Evolutionary conservation across 306 rosid species (phyloP).

Genomic region (Oxytropis ochrocephala): DNA sequence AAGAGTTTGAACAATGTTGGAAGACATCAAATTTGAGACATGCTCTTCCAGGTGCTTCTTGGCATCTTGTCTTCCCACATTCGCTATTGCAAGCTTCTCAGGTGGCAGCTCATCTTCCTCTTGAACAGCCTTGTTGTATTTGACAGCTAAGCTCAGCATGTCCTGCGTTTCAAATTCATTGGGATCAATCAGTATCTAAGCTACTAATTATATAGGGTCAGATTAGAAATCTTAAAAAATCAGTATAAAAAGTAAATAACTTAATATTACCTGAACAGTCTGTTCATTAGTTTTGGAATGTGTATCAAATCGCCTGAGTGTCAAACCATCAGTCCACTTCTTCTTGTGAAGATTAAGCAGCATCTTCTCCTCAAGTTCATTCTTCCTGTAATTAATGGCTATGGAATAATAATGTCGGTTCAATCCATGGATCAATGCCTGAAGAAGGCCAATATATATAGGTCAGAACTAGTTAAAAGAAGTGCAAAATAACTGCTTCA

Average conservation of each 20-base stretch:
- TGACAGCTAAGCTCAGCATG: constrained; percentile 66
- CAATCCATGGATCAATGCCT: constrained; percentile 95
- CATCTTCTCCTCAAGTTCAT: constrained; percentile 97
- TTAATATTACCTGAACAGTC: constrained; percentile 63
- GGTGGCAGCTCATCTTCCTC: constrained; percentile 94
- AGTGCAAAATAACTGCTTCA: constrained; percentile 1
- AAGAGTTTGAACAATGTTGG: constrained; percentile 82
- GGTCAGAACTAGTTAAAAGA: constrained; percentile 17
- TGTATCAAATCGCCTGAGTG: constrained; percentile 63
- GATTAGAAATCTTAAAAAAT: constrained; percentile 6
- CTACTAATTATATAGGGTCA: neutral
- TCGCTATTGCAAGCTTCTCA: constrained; percentile 88
- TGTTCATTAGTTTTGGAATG: constrained; percentile 89
- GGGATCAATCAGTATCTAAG: neutral
- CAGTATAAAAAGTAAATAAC: neutral
- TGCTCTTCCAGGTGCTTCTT: constrained; percentile 97
- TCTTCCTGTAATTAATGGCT: constrained; percentile 88
- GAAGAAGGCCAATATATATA: neutral
- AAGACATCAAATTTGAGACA: constrained; percentile 86
- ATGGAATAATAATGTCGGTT: constrained; percentile 88
- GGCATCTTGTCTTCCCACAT: constrained; percentile 94
- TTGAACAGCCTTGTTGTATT: constrained; percentile 93
- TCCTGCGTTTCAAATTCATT: constrained; percentile 45
- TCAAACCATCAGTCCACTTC: constrained; percentile 95
- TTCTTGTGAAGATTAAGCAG: constrained; percentile 89